Base-by-base conservation (phyloP, 2,329 filamentous ascomycete genomes). In the Hysterium pulicare region DNA sequence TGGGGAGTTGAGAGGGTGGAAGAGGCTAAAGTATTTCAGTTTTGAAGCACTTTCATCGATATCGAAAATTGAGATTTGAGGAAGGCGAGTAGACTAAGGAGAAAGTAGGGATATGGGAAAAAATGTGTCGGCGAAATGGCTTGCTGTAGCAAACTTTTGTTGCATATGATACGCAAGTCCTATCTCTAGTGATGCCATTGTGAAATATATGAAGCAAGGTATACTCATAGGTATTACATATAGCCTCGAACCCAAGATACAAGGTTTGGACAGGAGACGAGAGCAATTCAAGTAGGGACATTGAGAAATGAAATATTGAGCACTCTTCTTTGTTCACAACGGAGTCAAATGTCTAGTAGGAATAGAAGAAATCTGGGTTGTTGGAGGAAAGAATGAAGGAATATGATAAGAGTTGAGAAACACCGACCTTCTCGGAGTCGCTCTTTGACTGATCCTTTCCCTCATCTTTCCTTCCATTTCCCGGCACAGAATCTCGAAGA, bases 1-100 rank as follows among this genome's bases (percentile, higher is more conserved):
- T 47, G 30, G 39, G 21, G 17, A 28, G 26, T 20, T 38, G 13
- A 13, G 23, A 31, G n/a, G 37, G 22, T 31, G 4, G 37, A 10
- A 7, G 32, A 16, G 9, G 32, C n/a, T n/a, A n/a, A 28, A 13
- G 20, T 19, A n/a, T 11, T 34, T 17, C 11, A 19, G 21, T 17
- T 34, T n/a, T 11, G 32, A 10, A 17, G 11, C 15, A 19, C 11
- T 17, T 34, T 8, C 5, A 19, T 34, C n/a, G 32, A 19, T 34
- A 19, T n/a, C 3, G 28, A 13, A 32, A 32, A 16, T 13, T 16
- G 17, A n/a, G 4, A 32, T 5, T 3, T 32, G 9, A 32, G n/a
- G n/a, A 13, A 5, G 28, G 28, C n/a, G 17, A n/a, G n/a, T n/a
- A n/a, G n/a, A n/a, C n/a, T n/a, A 32, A 32, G 13, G 9, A 13